Evolutionary conservation across 2,329 filamentous ascomycete genomes (phyloP), one percentile per base, ranked within the genome.

Genomic region (Colletotrichum cuscutae): DNA sequence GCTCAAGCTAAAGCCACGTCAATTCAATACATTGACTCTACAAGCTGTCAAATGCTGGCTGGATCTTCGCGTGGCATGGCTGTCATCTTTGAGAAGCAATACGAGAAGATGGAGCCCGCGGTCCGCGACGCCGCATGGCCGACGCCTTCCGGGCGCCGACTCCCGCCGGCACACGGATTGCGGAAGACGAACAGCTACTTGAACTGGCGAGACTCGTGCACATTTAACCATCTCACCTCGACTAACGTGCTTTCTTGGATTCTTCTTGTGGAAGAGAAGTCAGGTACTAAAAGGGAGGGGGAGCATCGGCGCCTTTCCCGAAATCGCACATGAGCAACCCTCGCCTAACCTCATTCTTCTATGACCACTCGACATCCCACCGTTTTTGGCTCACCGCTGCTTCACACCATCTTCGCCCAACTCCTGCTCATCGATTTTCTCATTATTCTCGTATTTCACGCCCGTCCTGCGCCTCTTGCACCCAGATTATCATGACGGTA

Each of bases 361-460:
- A 42, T 42, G 37, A 42, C 37, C 37, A 42, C 46, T 49, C 4
- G 62, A 28, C 13, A 13, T 13, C 24, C 11, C 32, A 30, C 54
- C 15, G 37, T 28, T 52, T 32, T n/a, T 60, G 28, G 37, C 60
- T 65, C 70, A 65, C 70, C 70, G 70, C 56, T 22, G 26, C 56
- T 57, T 37, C 71, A 73, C 71, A 65, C 71, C 66, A 65, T 61
- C 66, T 73, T 71, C 42, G 46, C 53, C 53, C 42, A 56, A 28
- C 52, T 53, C n/a, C 37, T 42, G 24, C 49, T 15, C 24, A 59
- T 56, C 5, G 5, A 22, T 58, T 37, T 49, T 42, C 22, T 32
- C 54, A 42, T 26, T n/a, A 19, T 64, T 35, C 66, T 65, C 61
- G 54, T 69, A 54, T 69, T 42, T 6, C 37, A 42, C 37, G 15